Evolutionary conservation across 2,329 filamentous ascomycete genomes (phyloP).

Genomic region (Aspergillus fructus): DNA sequence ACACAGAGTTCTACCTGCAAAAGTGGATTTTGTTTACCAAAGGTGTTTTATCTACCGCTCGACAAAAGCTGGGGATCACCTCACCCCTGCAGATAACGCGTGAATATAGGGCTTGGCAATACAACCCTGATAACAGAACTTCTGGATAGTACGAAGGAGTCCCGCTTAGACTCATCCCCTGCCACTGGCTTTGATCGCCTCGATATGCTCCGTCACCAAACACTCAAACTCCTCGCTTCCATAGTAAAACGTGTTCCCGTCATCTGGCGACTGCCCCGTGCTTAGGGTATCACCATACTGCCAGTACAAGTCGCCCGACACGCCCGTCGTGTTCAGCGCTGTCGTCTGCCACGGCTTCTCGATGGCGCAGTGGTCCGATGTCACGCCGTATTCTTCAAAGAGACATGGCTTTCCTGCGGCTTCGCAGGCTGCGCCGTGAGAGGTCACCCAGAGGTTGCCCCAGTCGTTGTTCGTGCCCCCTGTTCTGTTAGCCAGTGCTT

Average conservation of each 20-base stretch:
- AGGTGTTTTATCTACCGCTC: no score
- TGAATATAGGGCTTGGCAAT: no score
- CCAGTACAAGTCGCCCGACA: conserved; percentile 42
- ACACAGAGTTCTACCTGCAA: no score
- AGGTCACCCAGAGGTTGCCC: conserved; percentile 49
- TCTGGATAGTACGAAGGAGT: no score
- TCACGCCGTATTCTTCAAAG: conserved; percentile 42
- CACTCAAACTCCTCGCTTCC: conserved; percentile 30
- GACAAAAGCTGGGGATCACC: background rate
- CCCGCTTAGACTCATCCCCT: background rate
- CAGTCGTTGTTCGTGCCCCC: conserved; percentile 41
- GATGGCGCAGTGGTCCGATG: conserved; percentile 26
- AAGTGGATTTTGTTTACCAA: no score
- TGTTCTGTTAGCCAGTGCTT: conserved; percentile 8
- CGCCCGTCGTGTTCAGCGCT: conserved; percentile 31
- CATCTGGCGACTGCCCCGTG: conserved; percentile 28
- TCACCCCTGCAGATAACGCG: background rate
- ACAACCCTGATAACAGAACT: no score
- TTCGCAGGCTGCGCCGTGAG: conserved; percentile 43
- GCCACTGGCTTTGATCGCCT: conserved; percentile 12
- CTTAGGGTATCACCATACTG: conserved; percentile 36
- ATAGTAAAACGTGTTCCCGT: conserved; percentile 35
- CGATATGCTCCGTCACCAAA: conserved; percentile 33
- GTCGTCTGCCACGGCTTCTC: conserved; percentile 39
- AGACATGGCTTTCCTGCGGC: conserved; percentile 41